phyloP scores from a whole-genome alignment of 805 yeast species.

The Saccharomycopsis oosterbeekiorum region DNA sequence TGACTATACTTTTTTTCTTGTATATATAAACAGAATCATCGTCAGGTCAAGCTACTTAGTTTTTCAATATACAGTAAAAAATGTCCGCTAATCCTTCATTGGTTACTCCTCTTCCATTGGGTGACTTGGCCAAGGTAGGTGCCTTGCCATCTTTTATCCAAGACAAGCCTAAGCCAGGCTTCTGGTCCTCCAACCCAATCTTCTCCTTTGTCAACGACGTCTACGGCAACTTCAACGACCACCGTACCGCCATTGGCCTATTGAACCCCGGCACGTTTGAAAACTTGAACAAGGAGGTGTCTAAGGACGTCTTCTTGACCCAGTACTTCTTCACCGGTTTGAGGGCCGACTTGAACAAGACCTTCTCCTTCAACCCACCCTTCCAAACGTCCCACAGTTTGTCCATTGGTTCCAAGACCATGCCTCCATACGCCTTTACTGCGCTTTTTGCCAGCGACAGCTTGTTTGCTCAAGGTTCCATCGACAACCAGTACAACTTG shows the following conservation, averaged over 20 bases:
- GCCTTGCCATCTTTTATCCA: constrained; percentile 51
- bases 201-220: constrained; percentile 71
- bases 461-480: constrained; percentile 79
- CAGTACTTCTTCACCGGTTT: constrained; percentile 91
- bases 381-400: constrained; percentile 96
- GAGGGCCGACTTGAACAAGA: constrained; percentile 92
- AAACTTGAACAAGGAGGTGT: constrained; percentile 85
- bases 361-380: constrained; percentile 81
- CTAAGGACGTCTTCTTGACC: constrained; percentile 83
- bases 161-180: constrained; percentile 38
- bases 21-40: no score
- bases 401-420: constrained; percentile 71
- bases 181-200: constrained; percentile 79
- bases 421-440: constrained; percentile 86
- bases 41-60: no score
- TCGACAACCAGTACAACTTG: constrained; percentile 78
- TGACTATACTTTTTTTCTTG: no score
- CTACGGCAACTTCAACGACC: constrained; percentile 60
- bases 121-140: constrained; percentile 53
- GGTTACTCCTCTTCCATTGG: constrained; percentile 38
- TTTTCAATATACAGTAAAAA: neutral
- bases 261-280: constrained; percentile 92
- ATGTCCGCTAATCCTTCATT: neutral
- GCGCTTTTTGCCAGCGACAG: constrained; percentile 83
- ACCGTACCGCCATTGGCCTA: constrained; percentile 73